Evolutionary conservation across 2,329 filamentous ascomycete genomes (phyloP).

Genomic region (Xylariaceae sp.): DNA sequence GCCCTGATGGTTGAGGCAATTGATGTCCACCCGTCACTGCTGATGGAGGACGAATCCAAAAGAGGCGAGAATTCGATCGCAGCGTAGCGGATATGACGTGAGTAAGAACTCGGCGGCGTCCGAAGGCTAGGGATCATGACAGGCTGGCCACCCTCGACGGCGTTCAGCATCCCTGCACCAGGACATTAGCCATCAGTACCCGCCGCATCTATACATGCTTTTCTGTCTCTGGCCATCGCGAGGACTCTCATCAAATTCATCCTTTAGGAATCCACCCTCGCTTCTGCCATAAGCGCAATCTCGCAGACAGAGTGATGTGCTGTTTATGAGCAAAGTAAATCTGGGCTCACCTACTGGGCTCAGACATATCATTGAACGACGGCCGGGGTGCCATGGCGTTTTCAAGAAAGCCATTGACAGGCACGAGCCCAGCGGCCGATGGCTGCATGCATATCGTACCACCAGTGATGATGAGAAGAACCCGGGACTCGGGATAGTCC

Average conservation of each 20-base stretch:
- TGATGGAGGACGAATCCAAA: conserved; percentile 86
- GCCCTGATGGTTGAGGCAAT: conserved; percentile 73
- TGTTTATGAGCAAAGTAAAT: neutral
- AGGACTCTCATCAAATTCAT: neutral
- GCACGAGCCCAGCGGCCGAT: conserved; percentile 72
- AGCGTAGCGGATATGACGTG: conserved; percentile 74
- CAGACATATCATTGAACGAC: conserved; percentile 75
- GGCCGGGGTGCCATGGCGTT: conserved; percentile 75
- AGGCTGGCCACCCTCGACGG: conserved; percentile 44
- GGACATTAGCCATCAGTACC: too few species aligned
- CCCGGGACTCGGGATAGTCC: conserved; percentile 64
- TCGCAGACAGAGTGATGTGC: too few species aligned
- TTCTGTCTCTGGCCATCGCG: too few species aligned
- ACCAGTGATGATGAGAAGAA: conserved; percentile 87
- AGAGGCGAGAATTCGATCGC: conserved; percentile 80
- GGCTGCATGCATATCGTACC: conserved; percentile 89
- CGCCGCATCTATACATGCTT: too few species aligned
- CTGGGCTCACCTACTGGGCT: conserved; percentile 33
- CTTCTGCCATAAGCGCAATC: too few species aligned
- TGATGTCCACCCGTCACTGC: conserved; percentile 77
- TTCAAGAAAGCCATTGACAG: conserved; percentile 74
- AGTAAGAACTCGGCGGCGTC: conserved; percentile 74
- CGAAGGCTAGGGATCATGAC: conserved; percentile 61
- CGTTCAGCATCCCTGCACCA: conserved; percentile 45
- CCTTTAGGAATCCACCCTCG: neutral